Conservation (phyloP, 495 filamentous ascomycete species). For the Annulohypoxylon nitens region DNA sequence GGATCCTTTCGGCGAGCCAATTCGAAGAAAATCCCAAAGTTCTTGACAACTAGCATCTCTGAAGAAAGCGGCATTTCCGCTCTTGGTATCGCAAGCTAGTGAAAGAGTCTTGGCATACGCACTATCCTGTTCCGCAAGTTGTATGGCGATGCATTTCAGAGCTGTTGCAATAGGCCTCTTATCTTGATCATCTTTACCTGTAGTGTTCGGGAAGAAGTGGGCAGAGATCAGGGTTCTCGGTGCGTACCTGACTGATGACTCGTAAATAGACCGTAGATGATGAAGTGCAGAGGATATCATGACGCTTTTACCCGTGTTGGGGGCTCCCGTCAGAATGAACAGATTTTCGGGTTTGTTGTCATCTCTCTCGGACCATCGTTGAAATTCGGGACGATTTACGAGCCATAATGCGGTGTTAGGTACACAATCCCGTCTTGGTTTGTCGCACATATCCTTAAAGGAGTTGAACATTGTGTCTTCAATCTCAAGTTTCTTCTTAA, state of each 20-base stretch:
- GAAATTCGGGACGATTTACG: slow-evolving; percentile 8
- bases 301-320: background rate
- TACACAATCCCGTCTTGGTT: slow-evolving; percentile 4
- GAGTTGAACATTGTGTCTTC: background rate
- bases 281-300: slow-evolving; percentile 39
- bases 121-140: slow-evolving; percentile 47
- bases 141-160: slow-evolving; percentile 43
- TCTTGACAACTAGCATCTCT: slow-evolving; percentile 40
- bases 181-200: slow-evolving; percentile 34
- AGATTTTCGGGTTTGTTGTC: background rate
- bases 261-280: slow-evolving; percentile 35
- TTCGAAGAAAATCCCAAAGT: slow-evolving; percentile 43
- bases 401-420: slow-evolving; percentile 8
- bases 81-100: slow-evolving; percentile 28
- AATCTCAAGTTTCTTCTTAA: slow-evolving; percentile 1
- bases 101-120: slow-evolving; percentile 40
- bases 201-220: slow-evolving; percentile 39
- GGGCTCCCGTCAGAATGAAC: slow-evolving; percentile 1
- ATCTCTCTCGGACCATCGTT: slow-evolving; percentile 7
- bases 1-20: slow-evolving; percentile 39
- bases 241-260: slow-evolving; percentile 18
- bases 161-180: slow-evolving; percentile 39
- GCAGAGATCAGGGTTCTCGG: slow-evolving; percentile 32
- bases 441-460: slow-evolving; percentile 10
- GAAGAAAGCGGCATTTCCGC: slow-evolving; percentile 37